Evolutionary conservation across 2,329 filamentous ascomycete species (phyloP), one percentile per base, ranked within the genome.

Genomic region (Cercospora sp.): DNA sequence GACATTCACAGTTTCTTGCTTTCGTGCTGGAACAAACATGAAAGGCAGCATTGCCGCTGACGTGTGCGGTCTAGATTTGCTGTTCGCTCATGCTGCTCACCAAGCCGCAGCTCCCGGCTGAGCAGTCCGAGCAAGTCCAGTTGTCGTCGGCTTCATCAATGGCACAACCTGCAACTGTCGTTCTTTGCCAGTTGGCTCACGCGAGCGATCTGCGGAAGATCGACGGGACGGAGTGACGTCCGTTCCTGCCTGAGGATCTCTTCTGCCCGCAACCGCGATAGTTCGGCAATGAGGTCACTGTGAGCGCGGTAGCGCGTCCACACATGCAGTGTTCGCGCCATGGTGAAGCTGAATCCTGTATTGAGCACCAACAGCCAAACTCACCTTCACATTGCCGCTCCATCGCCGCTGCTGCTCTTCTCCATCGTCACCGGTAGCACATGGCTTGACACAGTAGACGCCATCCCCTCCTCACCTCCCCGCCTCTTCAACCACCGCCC

Each of bases 321-420:
- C 48, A 18, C 18, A 18, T 48, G 42, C 18, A 20, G n/a, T 18
- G n/a, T 48, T 20, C 42, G 42, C 42, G 48, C 48, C 48, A 30
- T 28, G 48, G 23, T 55, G 48, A 55, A 55, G 48, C 48, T n/a
- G 48, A 55, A 55, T 55, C 48, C 48, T 28, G 48, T 55, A 55
- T 55, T 55, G 45, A 23, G 10, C 45, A 20, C 23, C 3, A 26
- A 30, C 26, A 23, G 48, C 5, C 48, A 51, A 28, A 53, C 18
- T 53, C 55, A 58, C 28, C 55, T 33, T 8, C 51, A 57, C 51
- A 16, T 16, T 39, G 36, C 13, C 33, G 33, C 33, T 12, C 26
- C 28, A 26, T 10, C 8, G 26, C 20, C 18, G 55, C 30, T 20
- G 4, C 28, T 23, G 7, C 16, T 12, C 55, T 18, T 18, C 8